Percentiles rank a stretch among this genome's conserved stretches.
phyloP scores from a whole-genome alignment of 306 rosid species.

The Prinsepia uniflora region DNA sequence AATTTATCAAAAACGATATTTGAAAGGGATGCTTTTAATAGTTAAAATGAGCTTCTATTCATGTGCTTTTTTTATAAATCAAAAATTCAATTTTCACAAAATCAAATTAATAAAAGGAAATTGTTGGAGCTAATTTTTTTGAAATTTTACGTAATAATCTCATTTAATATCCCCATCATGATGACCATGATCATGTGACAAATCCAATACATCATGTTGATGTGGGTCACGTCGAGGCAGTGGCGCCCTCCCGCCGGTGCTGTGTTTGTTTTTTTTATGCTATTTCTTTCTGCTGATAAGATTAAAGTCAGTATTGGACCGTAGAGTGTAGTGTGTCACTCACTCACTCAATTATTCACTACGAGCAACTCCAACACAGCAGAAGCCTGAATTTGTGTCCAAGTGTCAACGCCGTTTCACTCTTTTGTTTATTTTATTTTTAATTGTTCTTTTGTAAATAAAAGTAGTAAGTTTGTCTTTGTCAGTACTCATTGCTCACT shows the following conservation, averaged over 20 bases:
- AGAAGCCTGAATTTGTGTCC: conserved; percentile 27
- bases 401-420: conserved; percentile 64
- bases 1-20: no score
- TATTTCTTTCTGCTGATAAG: conserved; percentile 9
- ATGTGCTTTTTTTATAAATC: no score
- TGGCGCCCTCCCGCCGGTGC: background rate
- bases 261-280: background rate
- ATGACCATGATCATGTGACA: conserved; percentile 38
- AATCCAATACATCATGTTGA: conserved; percentile 27
- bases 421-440: no score
- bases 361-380: background rate
- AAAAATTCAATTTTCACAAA: no score
- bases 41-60: no score
- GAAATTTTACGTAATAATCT: no score
- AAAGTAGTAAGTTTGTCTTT: conserved; percentile 44
- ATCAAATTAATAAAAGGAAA: no score
- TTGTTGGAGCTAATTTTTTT: no score
- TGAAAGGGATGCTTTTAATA: no score
- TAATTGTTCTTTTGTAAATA: background rate
- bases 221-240: background rate
- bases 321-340: background rate
- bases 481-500: conserved; percentile 29
- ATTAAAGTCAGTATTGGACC: conserved; percentile 5
- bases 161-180: conserved; percentile 7
- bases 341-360: background rate